These are phyloP conservation scores for Cryptomeria japonica DNA, from an alignment of 75 land plant species.

Conservation along the genomic window DNA sequence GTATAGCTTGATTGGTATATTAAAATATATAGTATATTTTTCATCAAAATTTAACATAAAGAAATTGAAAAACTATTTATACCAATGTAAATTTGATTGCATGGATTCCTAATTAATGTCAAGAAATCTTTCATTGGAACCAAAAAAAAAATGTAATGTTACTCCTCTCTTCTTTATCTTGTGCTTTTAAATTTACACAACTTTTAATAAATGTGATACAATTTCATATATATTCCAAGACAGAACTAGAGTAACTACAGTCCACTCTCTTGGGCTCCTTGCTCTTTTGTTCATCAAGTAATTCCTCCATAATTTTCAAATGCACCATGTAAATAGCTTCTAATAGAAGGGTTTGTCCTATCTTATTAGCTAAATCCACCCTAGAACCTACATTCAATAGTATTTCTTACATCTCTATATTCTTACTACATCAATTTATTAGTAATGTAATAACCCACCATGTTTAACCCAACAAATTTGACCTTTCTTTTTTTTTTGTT, in stretches of 20 bases:
- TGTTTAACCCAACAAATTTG: too few relatives aligned
- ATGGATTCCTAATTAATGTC: too few relatives aligned
- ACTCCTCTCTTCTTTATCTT: conserved; percentile 46
- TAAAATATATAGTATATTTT: too few relatives aligned
- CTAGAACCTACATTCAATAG: conserved; percentile 17
- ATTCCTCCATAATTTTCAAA: conserved; percentile 6
- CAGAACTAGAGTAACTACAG: conserved; percentile 8
- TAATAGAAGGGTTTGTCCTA: conserved; percentile 33
- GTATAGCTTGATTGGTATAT: too few relatives aligned
- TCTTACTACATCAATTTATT: conserved; percentile 19
- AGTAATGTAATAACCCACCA: too few relatives aligned
- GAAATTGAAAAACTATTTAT: too few relatives aligned
- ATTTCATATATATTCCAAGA: conserved; percentile 10
- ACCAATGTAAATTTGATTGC: too few relatives aligned
- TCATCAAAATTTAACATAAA: too few relatives aligned
- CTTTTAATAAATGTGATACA: conserved; percentile 6
- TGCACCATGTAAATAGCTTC: conserved; percentile 38
- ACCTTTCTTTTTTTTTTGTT: too few relatives aligned
- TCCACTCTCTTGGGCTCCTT: neutral
- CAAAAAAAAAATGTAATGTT: conserved; percentile 47
- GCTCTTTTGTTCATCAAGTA: conserved; percentile 13
- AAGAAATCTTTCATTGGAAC: too few relatives aligned
- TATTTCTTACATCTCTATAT: conserved; percentile 16
- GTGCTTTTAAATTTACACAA: conserved; percentile 23
- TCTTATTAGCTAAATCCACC: conserved; percentile 19